phyloP scores from a whole-genome alignment of 2,329 filamentous ascomycete species.

The Venturia nashicola region DNA sequence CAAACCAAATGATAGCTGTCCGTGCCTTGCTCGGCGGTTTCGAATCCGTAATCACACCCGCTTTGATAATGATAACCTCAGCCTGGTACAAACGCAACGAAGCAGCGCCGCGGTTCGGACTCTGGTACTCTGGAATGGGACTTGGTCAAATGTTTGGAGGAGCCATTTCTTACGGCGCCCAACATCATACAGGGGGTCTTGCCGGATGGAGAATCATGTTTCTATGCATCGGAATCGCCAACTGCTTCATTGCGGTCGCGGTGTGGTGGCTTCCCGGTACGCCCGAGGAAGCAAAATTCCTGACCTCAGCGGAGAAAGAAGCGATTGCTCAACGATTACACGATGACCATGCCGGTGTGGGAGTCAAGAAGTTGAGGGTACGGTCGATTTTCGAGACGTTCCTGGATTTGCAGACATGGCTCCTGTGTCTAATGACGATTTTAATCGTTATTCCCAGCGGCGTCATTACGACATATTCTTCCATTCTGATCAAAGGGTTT shows the following conservation, averaged over 20 bases:
- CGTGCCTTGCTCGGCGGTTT: constrained; percentile 41
- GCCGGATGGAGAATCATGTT: constrained; percentile 42
- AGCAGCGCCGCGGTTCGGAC: constrained; percentile 49
- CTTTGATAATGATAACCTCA: constrained; percentile 43
- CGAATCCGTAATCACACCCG: constrained; percentile 42
- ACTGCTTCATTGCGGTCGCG: constrained; percentile 24
- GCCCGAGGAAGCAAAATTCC: constrained; percentile 16
- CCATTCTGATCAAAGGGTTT: constrained; percentile 21
- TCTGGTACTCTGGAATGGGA: constrained; percentile 42
- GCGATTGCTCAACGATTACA: background rate
- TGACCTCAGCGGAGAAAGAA: constrained; percentile 18
- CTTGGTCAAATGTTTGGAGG: constrained; percentile 31
- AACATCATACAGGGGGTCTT: constrained; percentile 34
- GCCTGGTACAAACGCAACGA: constrained; percentile 45
- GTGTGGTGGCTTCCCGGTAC: constrained; percentile 20
- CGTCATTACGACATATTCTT: constrained; percentile 18
- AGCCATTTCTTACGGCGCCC: constrained; percentile 43
- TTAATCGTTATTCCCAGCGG: constrained; percentile 20
- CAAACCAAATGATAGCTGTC: constrained; percentile 35
- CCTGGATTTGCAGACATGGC: constrained; percentile 27
- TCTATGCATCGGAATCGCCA: constrained; percentile 32
- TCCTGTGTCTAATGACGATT: constrained; percentile 18
- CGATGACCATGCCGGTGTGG: constrained; percentile 8
- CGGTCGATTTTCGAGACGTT: constrained; percentile 22
- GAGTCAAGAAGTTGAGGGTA: background rate